Evolutionary conservation across 495 filamentous ascomycete genomes (phyloP), one percentile per base, ranked within the genome.

Genomic region (Niebla homalea): DNA sequence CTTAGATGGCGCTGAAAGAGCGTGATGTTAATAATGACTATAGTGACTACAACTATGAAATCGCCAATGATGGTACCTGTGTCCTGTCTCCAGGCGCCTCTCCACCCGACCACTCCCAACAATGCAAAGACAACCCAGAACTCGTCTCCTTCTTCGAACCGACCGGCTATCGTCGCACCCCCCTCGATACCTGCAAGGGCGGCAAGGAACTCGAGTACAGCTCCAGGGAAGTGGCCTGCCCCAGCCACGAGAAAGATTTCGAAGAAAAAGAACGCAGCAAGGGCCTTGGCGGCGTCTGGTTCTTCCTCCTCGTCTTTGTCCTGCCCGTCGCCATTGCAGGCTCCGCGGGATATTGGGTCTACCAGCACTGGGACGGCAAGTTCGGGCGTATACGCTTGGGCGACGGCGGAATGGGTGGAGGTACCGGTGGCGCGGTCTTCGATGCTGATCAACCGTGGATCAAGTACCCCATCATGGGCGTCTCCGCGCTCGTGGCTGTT

Each of bases 21-120:
- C 49, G 21, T n/a, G 46, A 36, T 48, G 47, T 59, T 64, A 55
- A 69, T 54, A 22, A 18, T 23, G 8, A 11, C 41, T 20, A 0
- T 54, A 95, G 89, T 69, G 90, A 95, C 63, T 99, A 84, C 72
- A 99, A 99, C 67, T 99, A 76, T 64, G 77, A 95, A 62, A 76
- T 81, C 37, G 74, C 82, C 63, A 73, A 60, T 32, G 84, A 88
- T 61, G 82, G 81, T 38, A 78, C 78, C 52, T 99, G 93, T 65
- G 55, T 57, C 5, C 79, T 92, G 35, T 84, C 95, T 25, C 56
- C 69, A 0, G 89, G 88, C 22, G 74, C 87, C 41, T 20, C 65
- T 8, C 77, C 80, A 20, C 72, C 80, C n/a, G 75, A 90, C 59
- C 79, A 81, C 46, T 68, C 70, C 50, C 70, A 73, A 38, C 61